Conservation (phyloP, 371 early-diverging fungal genomes). For the Lichtheimia hyalospora region DNA sequence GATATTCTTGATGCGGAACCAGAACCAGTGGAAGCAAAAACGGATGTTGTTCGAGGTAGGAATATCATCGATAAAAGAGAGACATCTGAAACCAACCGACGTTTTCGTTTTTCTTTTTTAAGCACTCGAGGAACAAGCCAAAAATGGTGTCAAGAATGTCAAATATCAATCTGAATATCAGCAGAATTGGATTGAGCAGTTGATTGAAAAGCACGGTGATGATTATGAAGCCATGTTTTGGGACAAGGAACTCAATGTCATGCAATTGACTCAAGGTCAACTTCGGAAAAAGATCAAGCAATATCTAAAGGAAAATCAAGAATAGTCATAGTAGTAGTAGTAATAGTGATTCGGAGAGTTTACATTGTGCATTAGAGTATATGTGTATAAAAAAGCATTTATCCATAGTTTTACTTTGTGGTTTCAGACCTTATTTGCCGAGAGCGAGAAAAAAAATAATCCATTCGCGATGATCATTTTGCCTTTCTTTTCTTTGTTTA, state of each 20-base stretch:
- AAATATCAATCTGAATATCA: constrained; percentile 71
- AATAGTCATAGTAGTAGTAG: not conserved
- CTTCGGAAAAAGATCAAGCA: constrained; percentile 58
- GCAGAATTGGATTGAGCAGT: constrained; percentile 55
- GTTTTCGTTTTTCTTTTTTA: not conserved
- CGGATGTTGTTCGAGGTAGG: constrained; percentile 61
- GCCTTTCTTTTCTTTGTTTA: constrained; percentile 8
- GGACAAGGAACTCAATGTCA: constrained; percentile 81
- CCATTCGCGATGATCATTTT: not conserved
- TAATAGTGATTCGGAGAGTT: not conserved
- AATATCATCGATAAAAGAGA: not conserved
- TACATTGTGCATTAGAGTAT: not conserved
- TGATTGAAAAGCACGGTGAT: constrained; percentile 78
- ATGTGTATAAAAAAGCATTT: too few relatives aligned
- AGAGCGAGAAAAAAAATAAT: not conserved
- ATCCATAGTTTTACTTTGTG: not conserved
- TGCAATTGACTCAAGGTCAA: constrained; percentile 81
- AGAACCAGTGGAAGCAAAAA: constrained; percentile 58
- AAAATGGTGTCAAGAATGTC: constrained; percentile 46
- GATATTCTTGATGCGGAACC: constrained; percentile 59
- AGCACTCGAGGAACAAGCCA: constrained; percentile 62
- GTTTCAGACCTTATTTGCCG: not conserved
- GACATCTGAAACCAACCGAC: constrained; percentile 2
- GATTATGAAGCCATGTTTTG: constrained; percentile 88
- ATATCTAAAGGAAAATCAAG: constrained; percentile 5